phyloP scores from a whole-genome alignment of 2,329 filamentous ascomycete species.

The Cadophora malorum region DNA sequence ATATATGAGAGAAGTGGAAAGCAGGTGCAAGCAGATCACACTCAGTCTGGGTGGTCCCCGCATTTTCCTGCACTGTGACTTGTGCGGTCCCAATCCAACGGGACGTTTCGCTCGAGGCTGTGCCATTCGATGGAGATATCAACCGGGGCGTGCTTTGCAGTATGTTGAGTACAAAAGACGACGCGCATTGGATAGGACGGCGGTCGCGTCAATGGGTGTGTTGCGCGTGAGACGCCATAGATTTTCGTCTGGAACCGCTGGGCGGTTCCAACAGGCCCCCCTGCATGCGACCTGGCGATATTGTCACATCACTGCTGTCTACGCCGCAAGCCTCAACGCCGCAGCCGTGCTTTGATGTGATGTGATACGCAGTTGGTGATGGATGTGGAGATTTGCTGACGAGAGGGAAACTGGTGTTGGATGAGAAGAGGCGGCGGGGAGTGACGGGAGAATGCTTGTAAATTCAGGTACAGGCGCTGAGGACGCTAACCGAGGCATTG shows the following conservation, averaged over 20 bases:
- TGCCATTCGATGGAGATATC: conserved; percentile 10
- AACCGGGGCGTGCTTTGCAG: not conserved
- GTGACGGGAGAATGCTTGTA: not conserved
- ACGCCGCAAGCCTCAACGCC: not conserved
- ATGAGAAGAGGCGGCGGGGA: conserved; percentile 4
- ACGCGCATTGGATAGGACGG: conserved; percentile 16
- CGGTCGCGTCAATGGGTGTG: conserved; percentile 15
- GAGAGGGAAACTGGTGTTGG: not conserved
- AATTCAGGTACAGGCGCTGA: conserved; percentile 12
- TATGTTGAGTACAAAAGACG: not conserved
- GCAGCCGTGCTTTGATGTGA: not conserved
- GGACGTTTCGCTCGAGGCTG: conserved; percentile 15
- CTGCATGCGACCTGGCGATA: conserved; percentile 13
- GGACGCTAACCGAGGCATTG: not conserved
- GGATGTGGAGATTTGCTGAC: conserved; percentile 14
- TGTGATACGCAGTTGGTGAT: conserved; percentile 8
- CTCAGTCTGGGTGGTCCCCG: not conserved
- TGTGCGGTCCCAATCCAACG: conserved; percentile 13
- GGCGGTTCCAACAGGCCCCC: not conserved
- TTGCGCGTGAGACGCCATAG: conserved; percentile 21
- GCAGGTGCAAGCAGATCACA: conserved; percentile 6
- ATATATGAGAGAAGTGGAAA: conserved; percentile 8
- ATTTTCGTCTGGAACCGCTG: conserved; percentile 13
- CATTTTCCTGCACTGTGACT: conserved; percentile 16
- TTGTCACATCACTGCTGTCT: conserved; percentile 8